phyloP scores from a whole-genome alignment of 225 moss, liverwort and hornwort species.

The Physcomitrium patens region DNA sequence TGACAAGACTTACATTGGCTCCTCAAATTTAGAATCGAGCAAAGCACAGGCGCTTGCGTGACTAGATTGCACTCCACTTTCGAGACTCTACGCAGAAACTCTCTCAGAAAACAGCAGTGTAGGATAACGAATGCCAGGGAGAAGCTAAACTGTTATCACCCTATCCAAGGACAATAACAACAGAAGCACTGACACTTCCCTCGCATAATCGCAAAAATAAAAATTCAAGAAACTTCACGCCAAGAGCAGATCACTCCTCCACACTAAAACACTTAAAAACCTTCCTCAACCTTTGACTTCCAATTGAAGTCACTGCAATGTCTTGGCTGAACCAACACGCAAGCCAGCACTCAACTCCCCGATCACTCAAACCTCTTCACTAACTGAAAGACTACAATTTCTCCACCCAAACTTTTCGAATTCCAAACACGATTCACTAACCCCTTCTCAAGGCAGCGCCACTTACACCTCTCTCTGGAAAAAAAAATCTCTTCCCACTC shows the following conservation, averaged over 20 bases:
- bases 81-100: neutral
- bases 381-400: too few species aligned
- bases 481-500: too few species aligned
- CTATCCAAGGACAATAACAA: too few species aligned
- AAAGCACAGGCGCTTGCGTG: neutral
- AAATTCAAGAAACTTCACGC: neutral
- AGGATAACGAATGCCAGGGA: neutral
- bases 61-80: neutral
- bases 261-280: neutral
- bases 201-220: neutral
- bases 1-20: neutral
- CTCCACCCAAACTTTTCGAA: too few species aligned
- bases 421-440: too few species aligned
- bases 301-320: neutral
- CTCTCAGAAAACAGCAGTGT: too few species aligned
- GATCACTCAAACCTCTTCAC: too few species aligned
- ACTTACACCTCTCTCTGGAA: too few species aligned
- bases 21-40: slow-evolving; percentile 4
- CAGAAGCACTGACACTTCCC: too few species aligned
- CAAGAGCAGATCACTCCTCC: neutral
- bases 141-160: neutral
- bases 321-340: neutral
- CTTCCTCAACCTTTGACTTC: neutral
- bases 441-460: too few species aligned
- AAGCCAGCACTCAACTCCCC: neutral